Evolutionary conservation across 495 filamentous ascomycete species (phyloP).

Genomic region (Lentithecium fluviatile): DNA sequence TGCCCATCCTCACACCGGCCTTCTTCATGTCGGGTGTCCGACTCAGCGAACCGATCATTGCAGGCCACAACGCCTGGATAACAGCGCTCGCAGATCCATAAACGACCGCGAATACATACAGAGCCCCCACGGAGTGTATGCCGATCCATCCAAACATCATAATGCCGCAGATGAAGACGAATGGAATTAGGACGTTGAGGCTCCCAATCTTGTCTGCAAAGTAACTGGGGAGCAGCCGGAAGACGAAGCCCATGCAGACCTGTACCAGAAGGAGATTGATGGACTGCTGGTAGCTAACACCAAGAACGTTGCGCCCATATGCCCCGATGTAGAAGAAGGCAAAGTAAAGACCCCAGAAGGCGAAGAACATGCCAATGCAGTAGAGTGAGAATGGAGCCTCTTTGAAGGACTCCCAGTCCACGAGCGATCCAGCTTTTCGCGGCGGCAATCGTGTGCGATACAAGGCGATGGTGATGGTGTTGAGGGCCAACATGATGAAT

Average conservation of each 20-base stretch:
- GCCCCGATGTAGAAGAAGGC: slow-evolving; percentile 44
- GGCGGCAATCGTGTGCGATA: slow-evolving; percentile 42
- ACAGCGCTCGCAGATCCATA: slow-evolving; percentile 38
- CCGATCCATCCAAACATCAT: slow-evolving; percentile 39
- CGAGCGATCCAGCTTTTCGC: slow-evolving; percentile 42
- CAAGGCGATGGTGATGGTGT: slow-evolving; percentile 20
- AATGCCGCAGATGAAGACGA: slow-evolving; percentile 28
- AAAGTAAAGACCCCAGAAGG: slow-evolving; percentile 43
- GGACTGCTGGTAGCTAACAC: slow-evolving; percentile 31
- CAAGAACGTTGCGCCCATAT: slow-evolving; percentile 36
- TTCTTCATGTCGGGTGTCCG: slow-evolving; percentile 37
- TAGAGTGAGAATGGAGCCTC: slow-evolving; percentile 42
- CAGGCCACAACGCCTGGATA: slow-evolving; percentile 40
- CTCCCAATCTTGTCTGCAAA: slow-evolving; percentile 38
- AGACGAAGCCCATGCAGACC: slow-evolving; percentile 39
- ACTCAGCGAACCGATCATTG: slow-evolving; percentile 34
- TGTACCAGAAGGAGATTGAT: slow-evolving; percentile 38
- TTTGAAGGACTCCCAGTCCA: slow-evolving; percentile 45
- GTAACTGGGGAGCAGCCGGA: slow-evolving; percentile 37
- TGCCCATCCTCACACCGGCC: slow-evolving; percentile 40
- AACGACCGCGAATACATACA: slow-evolving; percentile 39
- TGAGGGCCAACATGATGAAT: slow-evolving; percentile 42
- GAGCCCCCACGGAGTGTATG: slow-evolving; percentile 23
- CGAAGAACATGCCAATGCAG: slow-evolving; percentile 41
- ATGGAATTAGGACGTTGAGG: slow-evolving; percentile 40